phyloP scores from a whole-genome alignment of 1,284 basidiomycete species.

The Marasmius tenuissimus region DNA sequence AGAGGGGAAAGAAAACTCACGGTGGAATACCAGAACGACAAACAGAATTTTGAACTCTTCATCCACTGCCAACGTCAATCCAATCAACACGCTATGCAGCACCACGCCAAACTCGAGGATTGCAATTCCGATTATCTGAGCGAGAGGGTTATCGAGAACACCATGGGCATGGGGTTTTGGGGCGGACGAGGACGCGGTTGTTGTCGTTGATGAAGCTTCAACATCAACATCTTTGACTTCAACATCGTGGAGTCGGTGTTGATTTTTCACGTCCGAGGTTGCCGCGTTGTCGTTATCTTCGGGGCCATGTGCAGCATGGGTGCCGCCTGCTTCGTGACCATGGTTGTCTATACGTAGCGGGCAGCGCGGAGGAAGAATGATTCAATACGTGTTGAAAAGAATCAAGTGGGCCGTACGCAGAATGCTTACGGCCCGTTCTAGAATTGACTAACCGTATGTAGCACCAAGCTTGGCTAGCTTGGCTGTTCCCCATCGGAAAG shows the following conservation, averaged over 20 bases:
- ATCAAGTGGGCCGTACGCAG: background rate
- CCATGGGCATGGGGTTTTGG: background rate
- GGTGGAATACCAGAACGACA: conserved; percentile 89
- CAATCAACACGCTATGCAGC: conserved; percentile 89
- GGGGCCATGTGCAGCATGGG: conserved; percentile 69
- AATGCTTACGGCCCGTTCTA: background rate
- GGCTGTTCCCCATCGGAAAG: conserved; percentile 78
- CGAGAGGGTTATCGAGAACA: conserved; percentile 48
- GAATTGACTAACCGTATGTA: conserved; percentile 45
- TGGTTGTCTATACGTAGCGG: conserved; percentile 48
- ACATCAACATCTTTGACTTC: no score
- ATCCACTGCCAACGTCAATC: conserved; percentile 89
- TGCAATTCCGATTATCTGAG: conserved; percentile 87
- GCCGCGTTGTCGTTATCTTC: conserved; percentile 33
- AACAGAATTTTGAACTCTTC: conserved; percentile 83
- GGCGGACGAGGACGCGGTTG: conserved; percentile 6
- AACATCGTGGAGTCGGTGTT: no score
- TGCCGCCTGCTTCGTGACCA: conserved; percentile 60
- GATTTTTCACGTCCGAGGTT: background rate
- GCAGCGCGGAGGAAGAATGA: conserved; percentile 4
- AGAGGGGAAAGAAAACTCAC: conserved; percentile 39
- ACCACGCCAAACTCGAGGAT: conserved; percentile 89
- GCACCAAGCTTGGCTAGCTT: conserved; percentile 59
- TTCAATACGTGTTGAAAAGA: background rate
- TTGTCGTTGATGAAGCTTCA: no score